Percentiles rank a stretch among this genome's conserved stretches.
Evolutionary conservation across 768 basidiomycete species (phyloP).

Genomic region (Amanita subjunquillea): DNA sequence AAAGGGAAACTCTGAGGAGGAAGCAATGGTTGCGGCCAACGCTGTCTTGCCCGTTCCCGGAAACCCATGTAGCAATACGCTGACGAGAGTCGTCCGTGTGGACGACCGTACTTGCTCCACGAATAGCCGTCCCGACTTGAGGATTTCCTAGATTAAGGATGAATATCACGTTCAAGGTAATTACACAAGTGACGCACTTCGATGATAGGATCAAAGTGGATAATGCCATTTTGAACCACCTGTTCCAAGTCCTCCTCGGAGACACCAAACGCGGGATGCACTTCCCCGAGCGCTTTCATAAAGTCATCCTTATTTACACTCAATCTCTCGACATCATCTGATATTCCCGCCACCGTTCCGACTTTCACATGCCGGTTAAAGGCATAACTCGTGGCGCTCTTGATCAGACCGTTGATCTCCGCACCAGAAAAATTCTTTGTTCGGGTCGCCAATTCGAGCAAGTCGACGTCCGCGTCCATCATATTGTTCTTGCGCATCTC

Average conservation of each 20-base stretch:
- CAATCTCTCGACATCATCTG: constrained; percentile 90
- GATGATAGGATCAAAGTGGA: constrained; percentile 67
- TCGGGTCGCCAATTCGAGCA: constrained; percentile 65
- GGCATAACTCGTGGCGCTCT: constrained; percentile 97
- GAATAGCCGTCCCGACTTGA: constrained; percentile 79
- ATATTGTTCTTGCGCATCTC: constrained; percentile 91
- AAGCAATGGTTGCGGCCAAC: constrained; percentile 87
- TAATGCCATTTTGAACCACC: constrained; percentile 95
- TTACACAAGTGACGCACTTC: constrained; percentile 47
- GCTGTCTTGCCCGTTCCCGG: constrained; percentile 94
- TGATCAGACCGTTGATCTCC: constrained; percentile 91
- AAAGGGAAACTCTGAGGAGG: constrained; percentile 91
- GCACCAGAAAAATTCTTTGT: constrained; percentile 99
- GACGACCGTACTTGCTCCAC: constrained; percentile 92
- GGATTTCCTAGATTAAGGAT: constrained; percentile 51
- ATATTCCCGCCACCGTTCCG: constrained; percentile 94
- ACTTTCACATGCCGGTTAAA: constrained; percentile 97
- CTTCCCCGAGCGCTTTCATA: constrained; percentile 83
- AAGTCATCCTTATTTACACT: constrained; percentile 84
- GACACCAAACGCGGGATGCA: constrained; percentile 95
- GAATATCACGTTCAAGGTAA: neutral
- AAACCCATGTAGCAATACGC: constrained; percentile 80
- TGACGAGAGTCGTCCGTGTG: constrained; percentile 85
- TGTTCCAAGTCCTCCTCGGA: constrained; percentile 91
- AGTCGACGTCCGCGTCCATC: constrained; percentile 79